A percentile compares a stretch with the other conserved stretches of the same genome.
Evolutionary conservation across 208 protist species (phyloP).

Genomic region (Acanthamoeba triangularis): DNA sequence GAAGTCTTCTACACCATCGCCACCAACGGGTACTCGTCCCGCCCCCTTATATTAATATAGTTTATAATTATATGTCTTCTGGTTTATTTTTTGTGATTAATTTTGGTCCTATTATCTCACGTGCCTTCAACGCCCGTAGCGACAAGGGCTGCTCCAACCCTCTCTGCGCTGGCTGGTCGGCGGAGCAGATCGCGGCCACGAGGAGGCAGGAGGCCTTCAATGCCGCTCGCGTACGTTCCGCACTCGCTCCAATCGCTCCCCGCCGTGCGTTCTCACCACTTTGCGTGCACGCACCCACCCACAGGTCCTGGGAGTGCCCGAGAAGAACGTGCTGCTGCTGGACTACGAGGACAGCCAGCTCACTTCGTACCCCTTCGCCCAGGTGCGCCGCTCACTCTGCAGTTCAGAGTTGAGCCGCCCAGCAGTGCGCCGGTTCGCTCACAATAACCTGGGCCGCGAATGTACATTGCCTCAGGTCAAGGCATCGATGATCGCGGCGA

Average conservation of each 20-base stretch:
- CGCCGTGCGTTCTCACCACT: not conserved
- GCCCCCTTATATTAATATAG: not conserved
- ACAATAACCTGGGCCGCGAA: not conserved
- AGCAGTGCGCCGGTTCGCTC: not conserved
- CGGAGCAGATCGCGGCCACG: constrained; percentile 8
- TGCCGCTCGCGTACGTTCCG: not conserved
- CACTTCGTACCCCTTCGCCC: constrained; percentile 53
- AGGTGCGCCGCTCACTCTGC: not conserved
- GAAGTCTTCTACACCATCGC: constrained; percentile 41
- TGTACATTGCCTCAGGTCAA: constrained; percentile 19
- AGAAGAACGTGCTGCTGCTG: constrained; percentile 22
- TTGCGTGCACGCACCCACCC: not conserved
- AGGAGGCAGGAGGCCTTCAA: constrained; percentile 25
- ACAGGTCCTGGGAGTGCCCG: constrained; percentile 24
- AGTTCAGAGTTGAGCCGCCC: not conserved
- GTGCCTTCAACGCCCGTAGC: not conserved
- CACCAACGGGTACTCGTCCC: constrained; percentile 43
- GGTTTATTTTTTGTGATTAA: not conserved
- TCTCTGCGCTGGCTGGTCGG: constrained; percentile 12
- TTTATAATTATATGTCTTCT: not conserved
- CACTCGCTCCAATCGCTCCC: not conserved
- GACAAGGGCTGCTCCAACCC: constrained; percentile 54
- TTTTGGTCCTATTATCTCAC: not conserved
- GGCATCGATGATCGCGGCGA: constrained; percentile 23
- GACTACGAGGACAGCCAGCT: constrained; percentile 59